Evolutionary conservation across 768 basidiomycete species (phyloP).

Genomic region (Mycena crocata): DNA sequence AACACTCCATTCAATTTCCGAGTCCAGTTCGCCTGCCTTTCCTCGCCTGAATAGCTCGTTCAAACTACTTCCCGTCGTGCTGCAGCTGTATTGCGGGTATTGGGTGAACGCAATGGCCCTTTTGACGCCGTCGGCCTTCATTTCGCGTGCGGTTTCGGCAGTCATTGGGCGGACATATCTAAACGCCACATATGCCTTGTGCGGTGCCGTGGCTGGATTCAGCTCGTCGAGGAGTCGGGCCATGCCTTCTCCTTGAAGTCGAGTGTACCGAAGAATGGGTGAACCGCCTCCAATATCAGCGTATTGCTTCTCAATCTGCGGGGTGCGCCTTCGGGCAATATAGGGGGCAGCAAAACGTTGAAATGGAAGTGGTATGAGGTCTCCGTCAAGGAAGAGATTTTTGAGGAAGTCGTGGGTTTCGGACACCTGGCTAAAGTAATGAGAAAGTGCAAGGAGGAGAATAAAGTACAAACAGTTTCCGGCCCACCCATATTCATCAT

Average conservation of each 20-base stretch:
- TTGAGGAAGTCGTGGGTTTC: conserved; percentile 95
- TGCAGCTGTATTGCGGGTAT: conserved; percentile 99
- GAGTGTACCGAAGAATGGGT: conserved; percentile 92
- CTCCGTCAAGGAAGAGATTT: conserved; percentile 90
- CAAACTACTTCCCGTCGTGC: conserved; percentile 96
- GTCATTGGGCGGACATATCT: conserved; percentile 93
- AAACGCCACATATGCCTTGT: conserved; percentile 96
- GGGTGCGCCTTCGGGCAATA: conserved; percentile 91
- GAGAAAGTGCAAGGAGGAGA: conserved; percentile 5
- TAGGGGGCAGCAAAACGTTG: conserved; percentile 88
- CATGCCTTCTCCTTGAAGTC: conserved; percentile 91
- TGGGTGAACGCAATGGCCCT: conserved; percentile 97
- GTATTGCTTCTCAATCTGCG: conserved; percentile 95
- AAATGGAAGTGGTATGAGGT: conserved; percentile 95
- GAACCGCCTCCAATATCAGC: conserved; percentile 95
- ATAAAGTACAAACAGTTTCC: conserved; percentile 70
- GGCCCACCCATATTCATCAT: conserved; percentile 99
- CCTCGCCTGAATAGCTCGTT: conserved; percentile 88
- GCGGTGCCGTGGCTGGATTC: conserved; percentile 92
- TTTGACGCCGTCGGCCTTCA: conserved; percentile 91
- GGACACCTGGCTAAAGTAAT: conserved; percentile 67
- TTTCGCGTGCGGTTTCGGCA: conserved; percentile 80
- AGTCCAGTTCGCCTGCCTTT: conserved; percentile 69
- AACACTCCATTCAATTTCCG: conserved; percentile 91
- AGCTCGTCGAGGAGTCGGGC: conserved; percentile 91